Conservation (phyloP, 768 basidiomycete species). For the Clathrus columnatus region DNA sequence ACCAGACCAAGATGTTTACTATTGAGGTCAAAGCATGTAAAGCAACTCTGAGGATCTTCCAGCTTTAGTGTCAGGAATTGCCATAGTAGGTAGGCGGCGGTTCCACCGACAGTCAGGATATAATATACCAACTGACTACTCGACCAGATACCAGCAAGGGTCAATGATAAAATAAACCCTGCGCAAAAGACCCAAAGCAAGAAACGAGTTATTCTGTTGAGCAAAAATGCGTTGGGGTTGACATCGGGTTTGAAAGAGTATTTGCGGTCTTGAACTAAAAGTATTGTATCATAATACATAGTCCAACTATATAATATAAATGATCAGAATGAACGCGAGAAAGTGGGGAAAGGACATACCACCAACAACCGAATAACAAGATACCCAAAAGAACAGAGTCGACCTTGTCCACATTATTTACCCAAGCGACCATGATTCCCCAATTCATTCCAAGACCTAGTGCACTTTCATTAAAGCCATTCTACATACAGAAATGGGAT, state of each 20-base stretch:
- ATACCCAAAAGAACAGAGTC: not conserved
- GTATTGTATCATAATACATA: constrained; percentile 40
- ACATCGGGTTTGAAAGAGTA: constrained; percentile 38
- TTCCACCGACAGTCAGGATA: constrained; percentile 37
- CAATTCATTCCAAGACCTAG: constrained; percentile 4
- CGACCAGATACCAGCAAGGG: not conserved
- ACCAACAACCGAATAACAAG: not conserved
- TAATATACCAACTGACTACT: constrained; percentile 22
- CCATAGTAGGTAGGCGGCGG: constrained; percentile 36
- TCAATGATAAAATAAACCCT: not conserved
- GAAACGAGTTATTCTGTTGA: constrained; percentile 28
- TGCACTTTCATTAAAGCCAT: too few relatives aligned
- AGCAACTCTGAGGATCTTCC: constrained; percentile 35
- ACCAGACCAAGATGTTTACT: not conserved
- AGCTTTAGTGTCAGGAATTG: constrained; percentile 38
- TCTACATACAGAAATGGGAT: too few relatives aligned
- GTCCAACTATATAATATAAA: constrained; percentile 28
- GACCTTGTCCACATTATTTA: not conserved
- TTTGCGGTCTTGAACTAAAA: constrained; percentile 40
- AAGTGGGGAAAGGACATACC: not conserved
- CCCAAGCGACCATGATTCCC: constrained; percentile 1
- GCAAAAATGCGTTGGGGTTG: constrained; percentile 39
- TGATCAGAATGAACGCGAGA: not conserved
- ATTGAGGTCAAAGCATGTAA: not conserved
- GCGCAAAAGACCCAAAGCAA: constrained; percentile 28